These are phyloP conservation scores for Cryptococcus depauperatus DNA, from an alignment of 1,284 basidiomycete genomes.

Conservation along the genomic window DNA sequence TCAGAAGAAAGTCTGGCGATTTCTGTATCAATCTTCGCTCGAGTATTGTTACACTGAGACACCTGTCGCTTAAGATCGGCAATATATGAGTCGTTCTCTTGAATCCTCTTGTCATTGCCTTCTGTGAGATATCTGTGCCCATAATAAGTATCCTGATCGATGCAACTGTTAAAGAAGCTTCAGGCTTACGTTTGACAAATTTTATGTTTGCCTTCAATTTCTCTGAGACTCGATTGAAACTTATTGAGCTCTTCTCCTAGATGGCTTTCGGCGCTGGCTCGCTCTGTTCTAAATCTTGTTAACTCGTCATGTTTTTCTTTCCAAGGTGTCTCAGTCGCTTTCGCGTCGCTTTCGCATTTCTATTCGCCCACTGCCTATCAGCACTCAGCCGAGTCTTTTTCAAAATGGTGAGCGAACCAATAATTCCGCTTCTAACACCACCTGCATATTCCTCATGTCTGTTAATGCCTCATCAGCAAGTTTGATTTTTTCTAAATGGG, in stretches of 20 bases:
- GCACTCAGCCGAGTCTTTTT: no score
- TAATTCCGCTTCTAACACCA: conserved; percentile 28
- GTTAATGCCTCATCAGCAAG: conserved; percentile 56
- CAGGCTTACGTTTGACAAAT: conserved; percentile 28
- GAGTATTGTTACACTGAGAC: conserved; percentile 49
- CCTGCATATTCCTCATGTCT: conserved; percentile 56
- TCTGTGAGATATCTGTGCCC: conserved; percentile 61
- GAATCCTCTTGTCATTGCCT: conserved; percentile 56
- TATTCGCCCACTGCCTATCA: no score
- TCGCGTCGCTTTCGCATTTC: no score
- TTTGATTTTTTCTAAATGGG: conserved; percentile 58
- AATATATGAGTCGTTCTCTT: conserved; percentile 57
- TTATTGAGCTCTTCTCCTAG: conserved; percentile 25
- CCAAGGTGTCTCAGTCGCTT: conserved; percentile 37
- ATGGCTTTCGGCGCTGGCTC: conserved; percentile 30
- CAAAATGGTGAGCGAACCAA: conserved; percentile 20
- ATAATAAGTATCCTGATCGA: neutral
- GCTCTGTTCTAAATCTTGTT: conserved; percentile 27
- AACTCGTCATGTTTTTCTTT: conserved; percentile 36
- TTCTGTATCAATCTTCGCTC: conserved; percentile 53
- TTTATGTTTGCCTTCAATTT: conserved; percentile 36
- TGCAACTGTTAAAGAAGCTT: neutral
- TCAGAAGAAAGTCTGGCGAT: conserved; percentile 49
- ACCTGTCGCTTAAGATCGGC: conserved; percentile 43
- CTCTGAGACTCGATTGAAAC: conserved; percentile 28